Evolutionary conservation across 1,139 yeast genomes (phyloP).

Genomic region (Zygoascus hellenicus): DNA sequence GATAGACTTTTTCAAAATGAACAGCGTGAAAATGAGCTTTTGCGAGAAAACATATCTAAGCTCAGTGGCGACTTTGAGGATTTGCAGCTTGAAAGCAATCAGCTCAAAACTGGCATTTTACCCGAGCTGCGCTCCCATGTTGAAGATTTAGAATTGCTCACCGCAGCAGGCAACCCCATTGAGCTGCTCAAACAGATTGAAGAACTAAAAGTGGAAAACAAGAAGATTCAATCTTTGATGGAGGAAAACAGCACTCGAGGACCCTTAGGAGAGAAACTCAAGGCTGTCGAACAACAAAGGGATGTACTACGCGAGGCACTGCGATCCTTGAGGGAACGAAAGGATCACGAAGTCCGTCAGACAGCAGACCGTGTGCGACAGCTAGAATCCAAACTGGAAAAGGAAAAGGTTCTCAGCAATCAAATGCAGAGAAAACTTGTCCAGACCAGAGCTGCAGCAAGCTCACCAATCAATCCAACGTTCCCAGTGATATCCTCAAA

Average conservation of each 20-base stretch:
- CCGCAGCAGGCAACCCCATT: conserved; percentile 31
- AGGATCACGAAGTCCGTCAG: conserved; percentile 35
- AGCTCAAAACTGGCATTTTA: conserved; percentile 31
- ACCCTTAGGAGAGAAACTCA: conserved; percentile 33
- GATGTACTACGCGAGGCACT: conserved; percentile 40
- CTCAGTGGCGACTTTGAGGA: conserved; percentile 26
- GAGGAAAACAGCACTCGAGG: conserved; percentile 32
- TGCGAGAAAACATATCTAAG: conserved; percentile 19
- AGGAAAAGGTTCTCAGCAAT: conserved; percentile 23
- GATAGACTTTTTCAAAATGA: conserved; percentile 24
- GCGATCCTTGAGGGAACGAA: conserved; percentile 34
- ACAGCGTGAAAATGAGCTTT: conserved; percentile 22
- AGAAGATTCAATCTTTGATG: conserved; percentile 28
- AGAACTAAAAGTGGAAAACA: conserved; percentile 33
- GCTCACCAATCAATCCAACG: conserved; percentile 7
- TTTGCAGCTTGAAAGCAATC: conserved; percentile 31
- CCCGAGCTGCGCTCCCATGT: conserved; percentile 28
- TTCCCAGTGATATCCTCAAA: conserved; percentile 8
- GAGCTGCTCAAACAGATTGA: conserved; percentile 30
- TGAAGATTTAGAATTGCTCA: conserved; percentile 27
- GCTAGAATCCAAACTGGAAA: conserved; percentile 28
- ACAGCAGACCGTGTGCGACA: conserved; percentile 29
- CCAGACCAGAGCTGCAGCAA: conserved; percentile 20
- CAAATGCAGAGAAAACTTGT: conserved; percentile 29
- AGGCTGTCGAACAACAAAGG: conserved; percentile 37